Evolutionary conservation across 2,329 filamentous ascomycete species (phyloP).

Genomic region (Aspergillus sp.): DNA sequence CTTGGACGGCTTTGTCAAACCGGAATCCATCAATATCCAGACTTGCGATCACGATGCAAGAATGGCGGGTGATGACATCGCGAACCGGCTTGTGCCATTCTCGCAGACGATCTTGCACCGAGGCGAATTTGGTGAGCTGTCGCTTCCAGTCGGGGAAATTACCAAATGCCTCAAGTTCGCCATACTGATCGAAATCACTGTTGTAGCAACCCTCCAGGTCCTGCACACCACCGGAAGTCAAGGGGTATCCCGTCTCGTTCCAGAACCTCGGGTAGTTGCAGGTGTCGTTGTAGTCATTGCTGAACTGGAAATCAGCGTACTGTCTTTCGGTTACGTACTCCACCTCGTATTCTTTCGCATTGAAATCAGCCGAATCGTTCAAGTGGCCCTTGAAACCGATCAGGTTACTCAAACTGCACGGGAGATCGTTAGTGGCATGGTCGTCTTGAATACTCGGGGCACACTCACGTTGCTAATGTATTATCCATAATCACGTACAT

Average conservation of each 20-base stretch:
- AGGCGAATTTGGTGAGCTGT: conserved; percentile 65
- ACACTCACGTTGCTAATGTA: conserved; percentile 58
- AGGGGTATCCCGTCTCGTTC: conserved; percentile 56
- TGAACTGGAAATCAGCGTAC: conserved; percentile 60
- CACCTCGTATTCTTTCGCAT: conserved; percentile 57
- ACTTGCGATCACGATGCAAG: conserved; percentile 61
- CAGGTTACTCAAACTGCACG: conserved; percentile 54
- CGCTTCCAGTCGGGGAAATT: conserved; percentile 63
- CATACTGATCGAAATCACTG: conserved; percentile 66
- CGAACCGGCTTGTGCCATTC: conserved; percentile 63
- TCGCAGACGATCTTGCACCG: conserved; percentile 65
- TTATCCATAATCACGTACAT: conserved; percentile 69
- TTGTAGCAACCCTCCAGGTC: conserved; percentile 58
- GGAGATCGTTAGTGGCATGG: neutral
- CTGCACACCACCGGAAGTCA: conserved; percentile 49
- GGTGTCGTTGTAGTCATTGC: conserved; percentile 54
- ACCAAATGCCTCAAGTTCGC: conserved; percentile 65
- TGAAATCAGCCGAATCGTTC: conserved; percentile 57
- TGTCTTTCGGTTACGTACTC: conserved; percentile 55
- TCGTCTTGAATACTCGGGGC: neutral
- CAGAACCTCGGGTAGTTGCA: conserved; percentile 64
- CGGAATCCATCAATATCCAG: conserved; percentile 66
- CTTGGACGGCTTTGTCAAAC: conserved; percentile 66
- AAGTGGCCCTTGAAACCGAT: conserved; percentile 48
- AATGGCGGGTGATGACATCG: conserved; percentile 60